Evolutionary conservation across 192 early-diverging fungal genomes (phyloP).

Genomic region (Irineochytrium annulatum): DNA sequence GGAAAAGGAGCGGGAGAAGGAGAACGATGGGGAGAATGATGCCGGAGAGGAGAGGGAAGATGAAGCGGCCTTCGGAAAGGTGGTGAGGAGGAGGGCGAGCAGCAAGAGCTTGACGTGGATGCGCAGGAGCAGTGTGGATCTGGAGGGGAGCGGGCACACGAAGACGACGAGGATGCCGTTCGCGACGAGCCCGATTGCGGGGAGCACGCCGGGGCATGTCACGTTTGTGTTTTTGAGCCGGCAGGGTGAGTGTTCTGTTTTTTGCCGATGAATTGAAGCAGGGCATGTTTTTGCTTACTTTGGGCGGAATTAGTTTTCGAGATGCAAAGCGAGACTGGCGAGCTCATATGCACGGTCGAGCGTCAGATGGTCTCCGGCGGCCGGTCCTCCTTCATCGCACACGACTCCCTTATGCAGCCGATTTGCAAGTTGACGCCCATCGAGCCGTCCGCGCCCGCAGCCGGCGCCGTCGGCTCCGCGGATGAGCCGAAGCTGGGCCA

Average conservation of each 20-base stretch:
- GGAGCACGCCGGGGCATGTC: background rate
- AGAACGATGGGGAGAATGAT: background rate
- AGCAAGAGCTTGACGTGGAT: background rate
- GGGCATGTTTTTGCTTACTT: background rate
- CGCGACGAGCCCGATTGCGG: background rate
- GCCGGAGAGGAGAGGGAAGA: too few species aligned
- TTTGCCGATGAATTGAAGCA: too few species aligned
- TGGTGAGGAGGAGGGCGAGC: background rate
- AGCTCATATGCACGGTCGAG: constrained; percentile 4
- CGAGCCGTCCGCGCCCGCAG: background rate
- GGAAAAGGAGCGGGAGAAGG: background rate
- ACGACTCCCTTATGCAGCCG: background rate
- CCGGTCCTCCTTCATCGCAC: background rate
- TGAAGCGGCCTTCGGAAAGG: too few species aligned
- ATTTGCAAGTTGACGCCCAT: background rate
- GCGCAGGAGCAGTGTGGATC: background rate
- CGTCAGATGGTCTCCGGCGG: background rate
- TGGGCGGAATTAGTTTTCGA: background rate
- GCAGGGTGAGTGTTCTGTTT: background rate
- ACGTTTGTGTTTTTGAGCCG: constrained; percentile 3
- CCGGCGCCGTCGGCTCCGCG: background rate
- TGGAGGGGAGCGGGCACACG: background rate
- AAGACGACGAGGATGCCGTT: background rate
- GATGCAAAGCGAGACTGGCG: constrained; percentile 1
- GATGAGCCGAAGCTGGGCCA: background rate